Evolutionary conservation across 371 early-diverging fungal genomes (phyloP).

Genomic region (Syncephalastrum sp.): DNA sequence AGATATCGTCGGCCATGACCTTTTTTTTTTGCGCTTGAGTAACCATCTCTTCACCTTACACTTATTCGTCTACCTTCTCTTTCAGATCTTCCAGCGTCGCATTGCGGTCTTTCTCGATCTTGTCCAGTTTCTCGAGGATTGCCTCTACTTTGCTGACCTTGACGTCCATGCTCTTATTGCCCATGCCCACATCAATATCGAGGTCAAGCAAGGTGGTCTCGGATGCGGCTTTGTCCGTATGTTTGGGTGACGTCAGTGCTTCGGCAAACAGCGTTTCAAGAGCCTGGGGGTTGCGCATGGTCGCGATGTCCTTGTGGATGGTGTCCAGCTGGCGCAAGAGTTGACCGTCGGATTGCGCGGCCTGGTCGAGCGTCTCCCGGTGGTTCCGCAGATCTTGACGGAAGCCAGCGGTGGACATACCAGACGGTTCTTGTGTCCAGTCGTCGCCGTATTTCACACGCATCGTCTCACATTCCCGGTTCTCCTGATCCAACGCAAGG

Average conservation of each 20-base stretch:
- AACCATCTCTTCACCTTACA: not conserved
- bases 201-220: slow-evolving; percentile 59
- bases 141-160: slow-evolving; percentile 66
- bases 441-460: slow-evolving; percentile 69
- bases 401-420: slow-evolving; percentile 62
- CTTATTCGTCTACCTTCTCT: slow-evolving; percentile 54
- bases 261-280: slow-evolving; percentile 65
- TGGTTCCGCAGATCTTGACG: slow-evolving; percentile 74
- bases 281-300: slow-evolving; percentile 52
- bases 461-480: slow-evolving; percentile 73
- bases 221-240: not conserved
- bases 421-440: slow-evolving; percentile 83
- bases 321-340: slow-evolving; percentile 56
- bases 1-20: slow-evolving; percentile 73
- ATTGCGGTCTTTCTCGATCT: slow-evolving; percentile 73
- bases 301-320: slow-evolving; percentile 48
- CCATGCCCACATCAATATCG: slow-evolving; percentile 41
- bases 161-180: slow-evolving; percentile 30
- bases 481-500: slow-evolving; percentile 76
- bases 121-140: slow-evolving; percentile 68
- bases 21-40: not conserved
- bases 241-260: slow-evolving; percentile 11
- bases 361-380: slow-evolving; percentile 76
- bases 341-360: slow-evolving; percentile 66
- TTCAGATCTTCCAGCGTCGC: slow-evolving; percentile 79